Base-by-base conservation (phyloP, 129 eudicot species). In the Flaveria bidentis region DNA sequence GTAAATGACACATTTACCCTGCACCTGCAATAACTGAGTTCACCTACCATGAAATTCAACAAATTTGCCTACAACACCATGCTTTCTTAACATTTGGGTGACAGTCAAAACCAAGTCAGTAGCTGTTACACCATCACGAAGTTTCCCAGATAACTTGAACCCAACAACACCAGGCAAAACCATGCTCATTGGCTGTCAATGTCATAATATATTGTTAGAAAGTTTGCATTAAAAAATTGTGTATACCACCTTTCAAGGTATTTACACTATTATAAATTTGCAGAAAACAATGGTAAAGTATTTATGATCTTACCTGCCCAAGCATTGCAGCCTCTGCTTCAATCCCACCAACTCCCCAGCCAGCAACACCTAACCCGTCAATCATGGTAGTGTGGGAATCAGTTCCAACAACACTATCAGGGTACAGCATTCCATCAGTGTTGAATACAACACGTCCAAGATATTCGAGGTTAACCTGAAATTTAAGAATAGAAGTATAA, bases 291-390 rank as follows among this genome's bases (percentile, higher is more conserved):
- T 63, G 44, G 45, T 63, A 28, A 63, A 14, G 44, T 62, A 28
- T 42, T 6, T 12, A 16, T 68, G 76, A 56, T 51, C 23, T 61
- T 79, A 91, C 98, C 96, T 94, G 98, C 55, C 55, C 98, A 86
- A 94, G 97, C 98, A 94, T 94, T 58, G 96, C 71, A 1, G 98
- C 98, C 84, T 94, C 98, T 61, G 98, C 98, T 86, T 93, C 98
- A 73, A 93, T 93, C 61, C 98, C 98, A 58, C 98, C 98, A 81
- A 94, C 98, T 78, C 98, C 98, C 98, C 98, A 94, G 51, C 98
- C 98, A 79, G 98, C 96, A 87, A 94, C 98, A n/a, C 98, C 98
- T 51, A 94, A 79, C 75, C 98, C 98, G 70, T 94, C 98, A 80
- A 94, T 94, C 98, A 94, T 94, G 26, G 98, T 94, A 18, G 98